Evolutionary conservation across 768 basidiomycete genomes (phyloP).

Genomic region (Tulasnella sp.): DNA sequence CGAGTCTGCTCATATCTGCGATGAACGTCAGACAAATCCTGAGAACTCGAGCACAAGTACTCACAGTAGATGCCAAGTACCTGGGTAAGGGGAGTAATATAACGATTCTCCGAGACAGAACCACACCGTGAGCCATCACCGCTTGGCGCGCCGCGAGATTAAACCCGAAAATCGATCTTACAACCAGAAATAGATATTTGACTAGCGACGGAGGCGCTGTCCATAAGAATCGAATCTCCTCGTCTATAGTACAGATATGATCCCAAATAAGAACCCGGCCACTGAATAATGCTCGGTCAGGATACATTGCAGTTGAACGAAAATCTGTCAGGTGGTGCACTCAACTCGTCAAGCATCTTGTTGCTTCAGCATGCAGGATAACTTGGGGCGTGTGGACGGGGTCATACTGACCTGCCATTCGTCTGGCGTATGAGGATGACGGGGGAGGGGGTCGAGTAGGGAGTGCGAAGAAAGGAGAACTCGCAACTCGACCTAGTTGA

Average conservation of each 20-base stretch:
- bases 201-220: neutral
- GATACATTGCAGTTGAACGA: neutral
- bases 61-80: neutral
- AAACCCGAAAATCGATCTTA: neutral
- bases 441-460: neutral
- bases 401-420: neutral
- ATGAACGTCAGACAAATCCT: neutral
- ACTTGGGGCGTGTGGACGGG: neutral
- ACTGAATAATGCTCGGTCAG: neutral
- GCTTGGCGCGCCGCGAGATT: neutral
- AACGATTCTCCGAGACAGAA: neutral
- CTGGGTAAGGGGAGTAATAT: neutral
- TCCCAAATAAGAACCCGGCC: neutral
- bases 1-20: neutral
- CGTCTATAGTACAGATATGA: neutral
- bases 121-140: neutral
- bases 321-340: neutral
- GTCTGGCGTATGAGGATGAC: neutral
- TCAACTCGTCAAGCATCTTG: neutral
- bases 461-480: neutral
- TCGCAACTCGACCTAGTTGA: neutral
- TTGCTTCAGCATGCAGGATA: neutral
- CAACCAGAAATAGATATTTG: neutral
- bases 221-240: neutral
- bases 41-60: neutral